Percentiles rank a stretch among this genome's conserved stretches.
phyloP scores from a whole-genome alignment of 2,329 filamentous ascomycete species.

The Claviceps sp. region DNA sequence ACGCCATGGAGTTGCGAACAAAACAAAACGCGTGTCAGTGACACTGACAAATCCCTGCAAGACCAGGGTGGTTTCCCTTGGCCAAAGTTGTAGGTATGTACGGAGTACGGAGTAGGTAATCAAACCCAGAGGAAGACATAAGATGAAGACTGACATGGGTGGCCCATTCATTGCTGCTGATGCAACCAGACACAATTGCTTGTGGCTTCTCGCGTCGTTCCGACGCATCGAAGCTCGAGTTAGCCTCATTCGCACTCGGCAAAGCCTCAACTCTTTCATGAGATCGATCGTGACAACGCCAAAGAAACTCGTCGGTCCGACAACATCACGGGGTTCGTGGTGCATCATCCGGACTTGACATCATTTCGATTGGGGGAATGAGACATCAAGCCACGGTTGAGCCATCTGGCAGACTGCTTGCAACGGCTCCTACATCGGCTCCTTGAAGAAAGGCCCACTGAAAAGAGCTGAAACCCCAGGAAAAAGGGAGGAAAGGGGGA shows the following conservation, averaged over 20 bases:
- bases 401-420: no score
- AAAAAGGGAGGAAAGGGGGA: not conserved
- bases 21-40: not conserved
- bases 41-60: not conserved
- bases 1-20: not conserved
- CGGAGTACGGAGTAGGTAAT: no score
- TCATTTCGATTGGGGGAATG: not conserved
- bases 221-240: not conserved
- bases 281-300: not conserved
- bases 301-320: conserved; percentile 1
- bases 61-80: not conserved
- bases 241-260: not conserved
- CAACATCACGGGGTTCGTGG: not conserved
- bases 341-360: not conserved
- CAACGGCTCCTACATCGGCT: not conserved
- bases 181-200: not conserved
- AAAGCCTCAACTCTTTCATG: not conserved
- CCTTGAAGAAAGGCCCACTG: not conserved
- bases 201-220: not conserved
- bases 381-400: not conserved
- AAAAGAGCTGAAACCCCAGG: conserved; percentile 1
- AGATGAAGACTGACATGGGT: not conserved
- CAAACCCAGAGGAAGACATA: not conserved
- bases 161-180: not conserved
- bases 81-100: no score